phyloP scores from a whole-genome alignment of 371 early-diverging fungal species.

The Mortierella sp. region DNA sequence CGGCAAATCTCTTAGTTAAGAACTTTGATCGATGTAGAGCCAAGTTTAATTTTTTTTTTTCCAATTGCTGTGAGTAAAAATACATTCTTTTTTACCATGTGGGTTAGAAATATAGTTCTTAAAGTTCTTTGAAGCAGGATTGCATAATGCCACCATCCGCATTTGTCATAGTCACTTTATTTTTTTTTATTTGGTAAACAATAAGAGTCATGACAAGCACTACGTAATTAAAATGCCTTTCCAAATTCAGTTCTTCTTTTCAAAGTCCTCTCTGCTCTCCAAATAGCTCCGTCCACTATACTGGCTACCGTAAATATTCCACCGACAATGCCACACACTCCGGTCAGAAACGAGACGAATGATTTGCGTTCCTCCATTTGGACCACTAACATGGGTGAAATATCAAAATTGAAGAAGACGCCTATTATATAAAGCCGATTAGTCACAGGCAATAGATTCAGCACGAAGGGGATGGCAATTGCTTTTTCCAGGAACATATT shows the following conservation, averaged over 20 bases:
- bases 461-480: no score
- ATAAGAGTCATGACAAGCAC: no score
- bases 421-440: slow-evolving; percentile 69
- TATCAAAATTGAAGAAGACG: slow-evolving; percentile 95
- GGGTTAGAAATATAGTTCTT: no score
- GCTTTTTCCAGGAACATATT: neutral
- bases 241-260: slow-evolving; percentile 89
- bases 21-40: no score
- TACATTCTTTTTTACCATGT: no score
- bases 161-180: neutral
- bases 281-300: slow-evolving; percentile 89
- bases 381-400: slow-evolving; percentile 96
- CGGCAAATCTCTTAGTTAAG: no score
- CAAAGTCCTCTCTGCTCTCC: slow-evolving; percentile 87
- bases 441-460: neutral
- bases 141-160: no score
- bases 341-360: slow-evolving; percentile 90
- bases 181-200: neutral
- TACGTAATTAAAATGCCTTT: slow-evolving; percentile 61
- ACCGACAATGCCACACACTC: slow-evolving; percentile 94
- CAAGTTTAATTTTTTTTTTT: no score
- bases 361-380: slow-evolving; percentile 88
- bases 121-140: no score
- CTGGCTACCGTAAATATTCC: slow-evolving; percentile 97
- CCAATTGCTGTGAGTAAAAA: no score